Conservation (phyloP, 2,329 filamentous ascomycete species). For the Cylindrodendrum hubeiense region DNA sequence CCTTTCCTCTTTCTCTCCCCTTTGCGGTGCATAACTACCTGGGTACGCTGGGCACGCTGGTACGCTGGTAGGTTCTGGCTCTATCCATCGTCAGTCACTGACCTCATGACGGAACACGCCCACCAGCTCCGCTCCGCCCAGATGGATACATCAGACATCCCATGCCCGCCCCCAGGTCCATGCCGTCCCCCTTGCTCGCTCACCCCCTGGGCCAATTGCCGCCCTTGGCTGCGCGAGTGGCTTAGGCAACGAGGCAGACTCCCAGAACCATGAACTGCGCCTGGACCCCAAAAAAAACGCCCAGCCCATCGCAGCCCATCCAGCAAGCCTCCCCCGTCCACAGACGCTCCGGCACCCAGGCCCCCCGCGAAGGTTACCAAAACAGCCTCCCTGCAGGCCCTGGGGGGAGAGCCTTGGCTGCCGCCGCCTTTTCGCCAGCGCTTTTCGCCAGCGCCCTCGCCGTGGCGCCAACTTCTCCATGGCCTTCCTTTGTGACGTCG, state of each 20-base stretch:
- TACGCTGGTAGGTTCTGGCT: no score
- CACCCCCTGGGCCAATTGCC: constrained; percentile 29
- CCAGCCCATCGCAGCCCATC: constrained; percentile 9
- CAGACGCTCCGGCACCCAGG: not conserved
- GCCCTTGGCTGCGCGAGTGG: constrained; percentile 29
- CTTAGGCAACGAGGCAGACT: constrained; percentile 47
- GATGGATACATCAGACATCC: not conserved
- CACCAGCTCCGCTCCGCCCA: constrained; percentile 11
- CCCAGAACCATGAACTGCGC: constrained; percentile 26
- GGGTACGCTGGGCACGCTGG: no score
- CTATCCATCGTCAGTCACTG: not conserved
- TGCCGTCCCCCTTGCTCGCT: constrained; percentile 1
- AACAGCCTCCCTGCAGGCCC: not conserved
- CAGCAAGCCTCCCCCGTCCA: not conserved
- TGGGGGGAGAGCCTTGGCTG: not conserved
- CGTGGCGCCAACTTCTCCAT: not conserved
- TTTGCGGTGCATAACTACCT: no score
- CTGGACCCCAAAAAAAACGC: constrained; percentile 34
- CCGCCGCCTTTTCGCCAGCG: not conserved
- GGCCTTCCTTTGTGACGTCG: no score
- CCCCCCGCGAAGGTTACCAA: not conserved
- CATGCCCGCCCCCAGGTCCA: constrained; percentile 5
- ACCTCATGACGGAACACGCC: not conserved
- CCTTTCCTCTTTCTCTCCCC: constrained; percentile 3
- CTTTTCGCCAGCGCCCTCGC: not conserved